Base-by-base conservation (phyloP, 306 rosid species). In the Inga leiocalycina region DNA sequence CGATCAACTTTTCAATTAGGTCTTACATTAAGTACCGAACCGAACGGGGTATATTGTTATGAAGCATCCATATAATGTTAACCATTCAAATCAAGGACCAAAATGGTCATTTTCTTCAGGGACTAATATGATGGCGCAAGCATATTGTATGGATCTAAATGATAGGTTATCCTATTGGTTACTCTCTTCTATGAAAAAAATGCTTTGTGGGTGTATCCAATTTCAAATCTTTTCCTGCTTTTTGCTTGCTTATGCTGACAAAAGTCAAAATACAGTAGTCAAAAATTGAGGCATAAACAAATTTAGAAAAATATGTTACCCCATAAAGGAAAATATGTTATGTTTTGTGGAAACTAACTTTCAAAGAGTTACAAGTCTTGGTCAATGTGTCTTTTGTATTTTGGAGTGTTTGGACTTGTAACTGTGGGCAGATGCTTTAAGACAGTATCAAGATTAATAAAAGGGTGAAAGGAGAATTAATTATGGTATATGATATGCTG, bases 271-370 rank as follows among this genome's bases (percentile, higher is more conserved):
- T 70, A 67, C 43, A 72, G 71, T 32, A 59, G 89, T 89, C 83
- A 89, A 87, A 76, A 64, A 54, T 75, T 81, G 85, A 37, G 92
- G 86, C 89, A 32, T 49, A 82, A 68, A 67, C 72, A 54, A 70
- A 49, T 65, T 46, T 48, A 69, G 80, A 59, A 76, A 71, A 57
- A 67, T 67, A 56, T 84, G 66, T 35, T 76, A 20, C 51, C 85
- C 49, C 78, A 46, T 76, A 79, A 75, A 78, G 75, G 69, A 45
- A 84, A 65, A 44, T 48, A 84, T 84, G 62, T 45, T 30, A 39
- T 69, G 74, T 37, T 69, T 69, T 27, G 32, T 20, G 43, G 49
- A 69, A 32, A 39, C 27, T 67, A 84, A 84, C 77, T 41, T 81
- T 81, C 84, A 43, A 78, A 87, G 72, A 81, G 62, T 61, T 35